Percentiles rank a stretch among this genome's conserved stretches.
These are phyloP conservation scores for Wickerhamomyces ciferrii DNA, from an alignment of 805 yeast species.

Conservation along the genomic window DNA sequence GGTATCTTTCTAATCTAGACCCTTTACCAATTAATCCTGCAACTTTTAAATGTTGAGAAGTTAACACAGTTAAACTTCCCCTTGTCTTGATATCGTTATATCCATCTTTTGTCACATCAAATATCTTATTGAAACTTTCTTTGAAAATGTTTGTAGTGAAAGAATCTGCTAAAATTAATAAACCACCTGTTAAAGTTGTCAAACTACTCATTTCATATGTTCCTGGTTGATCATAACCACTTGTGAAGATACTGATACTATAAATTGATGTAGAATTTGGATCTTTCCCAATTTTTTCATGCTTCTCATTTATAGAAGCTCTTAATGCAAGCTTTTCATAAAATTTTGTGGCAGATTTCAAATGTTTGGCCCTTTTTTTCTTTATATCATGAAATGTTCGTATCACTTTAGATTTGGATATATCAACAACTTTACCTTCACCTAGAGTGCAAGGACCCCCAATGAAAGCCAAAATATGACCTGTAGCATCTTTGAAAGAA, in stretches of 20 bases:
- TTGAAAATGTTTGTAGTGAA: constrained; percentile 92
- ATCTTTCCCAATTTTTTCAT: neutral
- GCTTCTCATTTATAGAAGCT: constrained; percentile 9
- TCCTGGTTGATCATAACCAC: constrained; percentile 92
- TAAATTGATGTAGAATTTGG: constrained; percentile 28
- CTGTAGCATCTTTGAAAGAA: constrained; percentile 73
- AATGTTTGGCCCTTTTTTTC: constrained; percentile 74
- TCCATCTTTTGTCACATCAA: constrained; percentile 76
- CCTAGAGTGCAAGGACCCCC: constrained; percentile 93
- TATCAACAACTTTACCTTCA: constrained; percentile 89
- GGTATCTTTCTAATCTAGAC: constrained; percentile 23
- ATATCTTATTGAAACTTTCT: constrained; percentile 77
- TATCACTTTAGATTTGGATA: constrained; percentile 82
- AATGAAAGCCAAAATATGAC: constrained; percentile 80
- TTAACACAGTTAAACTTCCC: constrained; percentile 77
- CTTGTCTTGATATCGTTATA: constrained; percentile 79
- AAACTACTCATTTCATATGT: constrained; percentile 84
- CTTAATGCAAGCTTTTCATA: constrained; percentile 66
- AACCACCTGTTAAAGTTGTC: constrained; percentile 83
- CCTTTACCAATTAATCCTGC: constrained; percentile 84
- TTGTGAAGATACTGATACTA: constrained; percentile 81
- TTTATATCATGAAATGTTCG: constrained; percentile 95
- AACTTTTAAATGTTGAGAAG: constrained; percentile 75
- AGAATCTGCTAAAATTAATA: constrained; percentile 77
- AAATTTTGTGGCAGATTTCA: constrained; percentile 71